phyloP scores from a whole-genome alignment of 2,329 filamentous ascomycete genomes.

The Niveomyces coronatus region DNA sequence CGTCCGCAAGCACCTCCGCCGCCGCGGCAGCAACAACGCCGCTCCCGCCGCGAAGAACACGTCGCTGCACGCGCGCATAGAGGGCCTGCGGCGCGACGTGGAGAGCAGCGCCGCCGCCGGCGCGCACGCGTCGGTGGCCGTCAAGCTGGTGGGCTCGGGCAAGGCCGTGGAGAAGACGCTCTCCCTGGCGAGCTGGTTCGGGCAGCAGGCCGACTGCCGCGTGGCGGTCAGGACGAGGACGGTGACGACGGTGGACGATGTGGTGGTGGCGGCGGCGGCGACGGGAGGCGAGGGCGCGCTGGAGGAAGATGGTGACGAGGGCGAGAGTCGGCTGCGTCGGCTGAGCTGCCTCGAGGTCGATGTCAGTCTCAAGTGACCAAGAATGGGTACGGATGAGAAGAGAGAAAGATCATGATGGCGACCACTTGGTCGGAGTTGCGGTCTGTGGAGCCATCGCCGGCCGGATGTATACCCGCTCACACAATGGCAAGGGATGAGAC shows the following conservation, averaged over 20 bases:
- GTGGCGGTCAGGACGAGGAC: conserved; percentile 53
- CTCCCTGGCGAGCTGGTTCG: conserved; percentile 54
- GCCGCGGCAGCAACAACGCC: conserved; percentile 27
- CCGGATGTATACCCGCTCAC: too few species aligned
- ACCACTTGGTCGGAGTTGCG: too few species aligned
- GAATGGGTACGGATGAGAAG: too few species aligned
- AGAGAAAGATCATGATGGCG: too few species aligned
- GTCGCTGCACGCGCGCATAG: conserved; percentile 36
- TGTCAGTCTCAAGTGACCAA: conserved; percentile 37
- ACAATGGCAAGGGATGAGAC: too few species aligned
- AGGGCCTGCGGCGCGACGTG: conserved; percentile 27
- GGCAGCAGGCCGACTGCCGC: conserved; percentile 46
- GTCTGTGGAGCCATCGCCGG: too few species aligned
- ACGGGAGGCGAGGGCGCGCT: conserved; percentile 12
- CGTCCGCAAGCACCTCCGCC: conserved; percentile 50
- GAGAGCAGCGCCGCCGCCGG: neutral
- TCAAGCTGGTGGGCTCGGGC: conserved; percentile 54
- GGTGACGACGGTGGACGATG: conserved; percentile 57
- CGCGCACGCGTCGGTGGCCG: too few species aligned
- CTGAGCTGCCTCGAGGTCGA: conserved; percentile 41
- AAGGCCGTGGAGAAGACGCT: conserved; percentile 55
- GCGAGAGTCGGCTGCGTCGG: conserved; percentile 34
- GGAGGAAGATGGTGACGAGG: conserved; percentile 27
- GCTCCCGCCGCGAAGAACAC: conserved; percentile 39
- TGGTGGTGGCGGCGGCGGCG: conserved; percentile 27